Evolutionary conservation across 225 moss, liverwort and hornwort genomes (phyloP).

Genomic region (Pleurozium schreberi): DNA sequence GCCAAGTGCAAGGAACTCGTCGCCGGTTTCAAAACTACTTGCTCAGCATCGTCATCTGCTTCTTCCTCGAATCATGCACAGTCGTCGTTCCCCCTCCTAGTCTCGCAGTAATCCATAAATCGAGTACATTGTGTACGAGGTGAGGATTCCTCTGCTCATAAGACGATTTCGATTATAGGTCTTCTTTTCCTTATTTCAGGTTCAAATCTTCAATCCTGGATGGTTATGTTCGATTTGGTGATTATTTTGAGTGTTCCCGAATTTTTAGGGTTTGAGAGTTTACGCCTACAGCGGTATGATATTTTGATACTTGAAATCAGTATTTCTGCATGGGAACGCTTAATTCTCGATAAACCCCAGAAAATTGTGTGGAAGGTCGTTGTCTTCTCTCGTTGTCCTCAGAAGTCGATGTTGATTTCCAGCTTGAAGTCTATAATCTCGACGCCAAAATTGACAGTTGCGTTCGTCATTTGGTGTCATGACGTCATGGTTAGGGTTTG

Average conservation of each 20-base stretch:
- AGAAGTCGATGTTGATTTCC: neutral
- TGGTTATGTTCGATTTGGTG: neutral
- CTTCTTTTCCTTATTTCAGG: neutral
- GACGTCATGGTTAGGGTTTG: neutral
- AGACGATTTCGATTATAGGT: neutral
- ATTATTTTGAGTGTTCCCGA: neutral
- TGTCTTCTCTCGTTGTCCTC: neutral
- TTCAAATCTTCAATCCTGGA: neutral
- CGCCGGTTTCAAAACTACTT: constrained; percentile 7
- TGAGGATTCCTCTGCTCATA: neutral
- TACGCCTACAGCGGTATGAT: neutral
- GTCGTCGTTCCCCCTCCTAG: neutral
- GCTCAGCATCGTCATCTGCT: neutral
- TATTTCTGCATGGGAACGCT: neutral
- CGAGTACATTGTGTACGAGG: neutral
- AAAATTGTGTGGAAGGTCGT: neutral
- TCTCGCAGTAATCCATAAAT: neutral
- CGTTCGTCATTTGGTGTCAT: neutral
- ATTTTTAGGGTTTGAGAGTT: neutral
- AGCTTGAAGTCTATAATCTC: neutral
- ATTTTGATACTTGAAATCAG: neutral
- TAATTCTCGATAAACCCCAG: no score
- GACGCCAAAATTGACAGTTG: neutral
- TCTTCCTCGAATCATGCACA: neutral
- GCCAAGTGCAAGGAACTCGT: constrained; percentile 29